A percentile compares a stretch with the other conserved stretches of the same genome.
These are phyloP conservation scores for Macrophomina tecta DNA, from an alignment of 2,329 filamentous ascomycete species.

Conservation along the genomic window DNA sequence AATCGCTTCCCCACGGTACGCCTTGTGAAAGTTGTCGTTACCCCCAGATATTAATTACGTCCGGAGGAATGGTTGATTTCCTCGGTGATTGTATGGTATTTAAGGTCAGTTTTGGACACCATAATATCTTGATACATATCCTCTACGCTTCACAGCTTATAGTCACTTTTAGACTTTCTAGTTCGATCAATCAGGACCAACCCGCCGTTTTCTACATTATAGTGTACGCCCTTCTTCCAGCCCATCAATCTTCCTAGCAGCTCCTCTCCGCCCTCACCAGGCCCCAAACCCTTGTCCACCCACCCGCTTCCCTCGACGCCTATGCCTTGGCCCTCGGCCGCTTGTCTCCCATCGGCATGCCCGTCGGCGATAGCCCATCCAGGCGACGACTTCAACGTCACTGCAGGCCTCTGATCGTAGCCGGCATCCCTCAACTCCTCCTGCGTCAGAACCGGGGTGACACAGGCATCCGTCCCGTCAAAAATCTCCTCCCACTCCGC, in stretches of 20 bases:
- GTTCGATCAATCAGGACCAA: constrained; percentile 45
- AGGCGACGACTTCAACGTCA: constrained; percentile 73
- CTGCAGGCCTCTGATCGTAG: constrained; percentile 73
- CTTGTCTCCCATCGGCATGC: constrained; percentile 45
- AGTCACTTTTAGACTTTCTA: background rate
- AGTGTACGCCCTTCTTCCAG: constrained; percentile 76
- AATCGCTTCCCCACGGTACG: too few species aligned
- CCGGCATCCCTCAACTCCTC: constrained; percentile 69
- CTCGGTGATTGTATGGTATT: too few species aligned
- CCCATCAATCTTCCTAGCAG: constrained; percentile 75
- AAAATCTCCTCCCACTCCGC: constrained; percentile 85
- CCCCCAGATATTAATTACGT: too few species aligned
- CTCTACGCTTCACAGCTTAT: constrained; percentile 17
- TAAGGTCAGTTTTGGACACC: too few species aligned
- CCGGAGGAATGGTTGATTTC: too few species aligned
- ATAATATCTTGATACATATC: background rate
- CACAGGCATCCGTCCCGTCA: constrained; percentile 90
- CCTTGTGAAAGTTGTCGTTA: too few species aligned
- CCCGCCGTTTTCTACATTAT: constrained; percentile 67
- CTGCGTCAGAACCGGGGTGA: constrained; percentile 83
- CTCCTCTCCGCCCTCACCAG: constrained; percentile 76
- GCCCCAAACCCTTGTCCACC: constrained; percentile 61
- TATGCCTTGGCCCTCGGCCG: constrained; percentile 65
- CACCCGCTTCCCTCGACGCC: constrained; percentile 74
- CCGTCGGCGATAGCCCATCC: constrained; percentile 65